phyloP scores from a whole-genome alignment of 2,329 filamentous ascomycete genomes.

The Metarhizium humberi region DNA sequence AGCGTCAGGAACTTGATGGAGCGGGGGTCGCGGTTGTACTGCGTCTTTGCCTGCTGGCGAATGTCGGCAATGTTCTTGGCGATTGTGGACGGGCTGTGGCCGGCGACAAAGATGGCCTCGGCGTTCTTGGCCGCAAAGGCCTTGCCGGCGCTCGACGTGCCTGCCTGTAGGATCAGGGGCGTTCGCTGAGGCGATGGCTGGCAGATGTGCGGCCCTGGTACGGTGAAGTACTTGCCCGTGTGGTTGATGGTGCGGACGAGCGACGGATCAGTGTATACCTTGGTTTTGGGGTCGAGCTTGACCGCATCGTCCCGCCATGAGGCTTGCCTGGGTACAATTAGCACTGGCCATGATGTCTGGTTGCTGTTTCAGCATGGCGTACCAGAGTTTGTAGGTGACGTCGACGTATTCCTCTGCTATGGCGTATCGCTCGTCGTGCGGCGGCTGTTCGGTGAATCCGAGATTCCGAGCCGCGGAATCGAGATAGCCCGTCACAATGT shows the following conservation, averaged over 20 bases:
- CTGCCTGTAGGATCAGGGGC: constrained; percentile 55
- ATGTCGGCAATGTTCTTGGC: constrained; percentile 49
- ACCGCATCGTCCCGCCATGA: constrained; percentile 56
- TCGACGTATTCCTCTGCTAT: constrained; percentile 51
- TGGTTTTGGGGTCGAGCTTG: constrained; percentile 40
- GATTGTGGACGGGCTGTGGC: constrained; percentile 45
- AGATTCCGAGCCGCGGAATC: constrained; percentile 58
- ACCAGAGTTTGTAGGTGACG: constrained; percentile 52
- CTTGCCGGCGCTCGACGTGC: constrained; percentile 51
- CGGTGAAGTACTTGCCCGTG: constrained; percentile 46
- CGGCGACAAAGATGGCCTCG: constrained; percentile 54
- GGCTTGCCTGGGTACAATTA: constrained; percentile 18
- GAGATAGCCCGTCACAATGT: constrained; percentile 59
- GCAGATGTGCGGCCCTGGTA: constrained; percentile 51
- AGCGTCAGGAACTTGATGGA: constrained; percentile 53
- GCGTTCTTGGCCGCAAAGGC: constrained; percentile 54
- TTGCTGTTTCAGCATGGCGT: constrained; percentile 17
- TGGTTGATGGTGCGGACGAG: constrained; percentile 55
- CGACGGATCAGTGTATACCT: constrained; percentile 33
- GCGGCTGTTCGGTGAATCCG: constrained; percentile 43
- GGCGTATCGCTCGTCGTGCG: constrained; percentile 41
- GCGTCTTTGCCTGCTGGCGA: constrained; percentile 35
- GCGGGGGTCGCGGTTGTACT: constrained; percentile 41
- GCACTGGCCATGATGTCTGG: neutral
- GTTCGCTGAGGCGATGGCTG: constrained; percentile 55